Base-by-base conservation (phyloP, 2,329 filamentous ascomycete genomes). In the Penicillium griseofulvum region DNA sequence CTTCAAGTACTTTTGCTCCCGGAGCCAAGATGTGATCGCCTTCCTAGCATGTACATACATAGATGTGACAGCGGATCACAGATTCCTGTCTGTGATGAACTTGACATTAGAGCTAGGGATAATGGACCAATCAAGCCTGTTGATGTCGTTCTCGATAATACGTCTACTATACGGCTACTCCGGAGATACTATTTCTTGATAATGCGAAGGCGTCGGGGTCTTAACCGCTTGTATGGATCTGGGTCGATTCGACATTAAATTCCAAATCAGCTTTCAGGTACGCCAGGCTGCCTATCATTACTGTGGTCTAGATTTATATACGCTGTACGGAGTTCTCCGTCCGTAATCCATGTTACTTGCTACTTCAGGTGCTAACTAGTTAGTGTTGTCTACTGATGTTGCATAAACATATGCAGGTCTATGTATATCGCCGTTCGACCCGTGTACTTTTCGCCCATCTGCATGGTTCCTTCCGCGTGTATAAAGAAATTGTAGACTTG, bases 41-140 rank as follows among this genome's bases (percentile, higher is more conserved):
- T 50, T 28, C n/a, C 24, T 52, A 28, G 49, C 39, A 57, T 50
- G 39, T 47, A 39, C 29, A 14, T 31, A 31, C 39, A 49, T 31
- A 54, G 38, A 58, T 58, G 60, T 64, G 62, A 61, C 56, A 56
- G 56, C 48, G 44, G 52, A 51, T 57, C 56, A 34, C 37, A 29
- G 31, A 43, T 14, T 45, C 12, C 46, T 55, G 48, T n/a, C 26
- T 53, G 56, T 59, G 54, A 57, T 44, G 31, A 34, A 52, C 24
- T 42, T 36, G 39, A 29, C 46, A 51, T 28, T 29, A 17, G 28
- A 44, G 31, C 49, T 54, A 44, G 39, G 34, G 29, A 17, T 36
- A 8, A 9, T 3, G n/a, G 34, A 33, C 59, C 57, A 61, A 61
- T 56, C 52, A 55, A 11, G 16, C 16, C 12, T 31, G n/a, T 31